These are phyloP conservation scores for Mortierella sp. DNA, from an alignment of 371 early-diverging fungal genomes.

Conservation along the genomic window DNA sequence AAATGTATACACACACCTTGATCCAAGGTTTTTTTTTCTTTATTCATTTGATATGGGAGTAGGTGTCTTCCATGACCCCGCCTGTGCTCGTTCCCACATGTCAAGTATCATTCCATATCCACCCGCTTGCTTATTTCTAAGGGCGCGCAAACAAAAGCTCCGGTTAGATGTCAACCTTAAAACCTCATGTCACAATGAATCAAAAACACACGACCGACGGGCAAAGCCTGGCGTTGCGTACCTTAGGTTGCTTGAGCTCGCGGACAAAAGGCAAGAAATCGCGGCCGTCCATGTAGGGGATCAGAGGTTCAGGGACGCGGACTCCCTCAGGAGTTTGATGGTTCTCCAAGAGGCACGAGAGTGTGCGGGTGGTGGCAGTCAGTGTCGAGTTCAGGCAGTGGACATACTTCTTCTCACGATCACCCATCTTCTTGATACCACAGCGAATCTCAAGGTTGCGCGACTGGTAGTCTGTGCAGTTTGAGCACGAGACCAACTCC, in stretches of 20 bases:
- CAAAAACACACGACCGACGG: too few species aligned
- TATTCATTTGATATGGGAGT: too few species aligned
- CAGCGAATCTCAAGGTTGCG: constrained; percentile 97
- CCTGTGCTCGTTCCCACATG: too few species aligned
- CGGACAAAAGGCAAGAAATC: constrained; percentile 89
- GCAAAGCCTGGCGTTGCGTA: constrained; percentile 3
- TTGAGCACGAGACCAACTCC: constrained; percentile 99
- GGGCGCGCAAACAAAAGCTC: not conserved
- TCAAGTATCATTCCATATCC: not conserved
- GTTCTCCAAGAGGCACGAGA: constrained; percentile 99
- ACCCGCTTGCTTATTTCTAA: constrained; percentile 36
- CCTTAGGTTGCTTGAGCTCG: constrained; percentile 53
- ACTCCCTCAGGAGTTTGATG: constrained; percentile 96
- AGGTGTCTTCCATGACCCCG: too few species aligned
- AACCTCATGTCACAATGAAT: not conserved
- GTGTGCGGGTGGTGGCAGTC: constrained; percentile 97
- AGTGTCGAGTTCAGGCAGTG: constrained; percentile 99
- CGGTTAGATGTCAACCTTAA: not conserved
- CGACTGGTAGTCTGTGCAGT: constrained; percentile 99
- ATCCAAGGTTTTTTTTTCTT: too few species aligned
- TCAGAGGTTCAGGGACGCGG: constrained; percentile 86
- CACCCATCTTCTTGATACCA: constrained; percentile 97
- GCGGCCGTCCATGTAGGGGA: constrained; percentile 94
- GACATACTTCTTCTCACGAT: constrained; percentile 96
- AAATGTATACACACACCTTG: too few species aligned